Base-by-base conservation (phyloP, 345 rosid species). In the Dimocarpus longan region DNA sequence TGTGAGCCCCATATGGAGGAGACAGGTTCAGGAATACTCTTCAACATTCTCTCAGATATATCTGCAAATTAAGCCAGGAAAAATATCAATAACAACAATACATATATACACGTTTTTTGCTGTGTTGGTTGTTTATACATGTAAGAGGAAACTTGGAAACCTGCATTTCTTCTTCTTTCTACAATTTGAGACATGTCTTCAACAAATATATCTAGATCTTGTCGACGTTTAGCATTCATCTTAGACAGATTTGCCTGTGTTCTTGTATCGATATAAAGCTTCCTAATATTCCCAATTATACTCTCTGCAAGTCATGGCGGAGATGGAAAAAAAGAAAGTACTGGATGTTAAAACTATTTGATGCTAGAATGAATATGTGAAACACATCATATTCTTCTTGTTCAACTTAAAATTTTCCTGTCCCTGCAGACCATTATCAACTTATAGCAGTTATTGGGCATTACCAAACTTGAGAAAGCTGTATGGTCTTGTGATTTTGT, bases 201-300 rank as follows among this genome's bases (percentile, higher is more conserved):
- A 22, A 82, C 81, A 73, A 84, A 18, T 13, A 85, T 79, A 54
- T 86, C 73, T 11, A 81, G 66, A 71, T 89, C 86, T 76, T 82
- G 84, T 19, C 71, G 46, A 71, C 84, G 81, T 26, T 24, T 77
- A 74, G 87, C 88, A 16, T 82, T 87, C 37, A 91, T 76, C 80
- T 85, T 91, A 24, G 87, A 80, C 75, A 88, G 85, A 77, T 90
- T 87, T 19, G 90, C 78, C 21, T 87, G 89, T 70, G 93, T 90
- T 81, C 92, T 89, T 54, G 92, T 87, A 74, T 89, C 92, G 13
- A 85, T 73, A 78, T 89, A 90, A 50, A 80, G 89, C 80, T 88
- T 91, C 75, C 87, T 85, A 72, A 87, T 79, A 76, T 74, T 89
- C 57, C 83, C 57, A 80, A 89, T 86, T 50, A 88, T 76, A 73